These are phyloP conservation scores for Ophiocordyceps sinensis DNA, from an alignment of 2,329 filamentous ascomycete species.

Conservation along the genomic window DNA sequence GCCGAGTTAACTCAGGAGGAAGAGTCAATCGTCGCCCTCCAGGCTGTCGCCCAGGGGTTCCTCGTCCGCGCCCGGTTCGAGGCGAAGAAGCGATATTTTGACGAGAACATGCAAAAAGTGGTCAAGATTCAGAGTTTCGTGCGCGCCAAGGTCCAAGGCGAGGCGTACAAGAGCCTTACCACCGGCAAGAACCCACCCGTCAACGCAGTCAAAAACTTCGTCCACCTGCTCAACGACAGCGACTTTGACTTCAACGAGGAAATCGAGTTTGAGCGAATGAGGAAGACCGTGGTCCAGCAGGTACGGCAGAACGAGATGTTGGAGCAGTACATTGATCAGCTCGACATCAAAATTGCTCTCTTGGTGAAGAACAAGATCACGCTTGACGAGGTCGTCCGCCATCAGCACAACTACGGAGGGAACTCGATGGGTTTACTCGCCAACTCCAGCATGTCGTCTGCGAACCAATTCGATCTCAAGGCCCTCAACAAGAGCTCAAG, in stretches of 20 bases:
- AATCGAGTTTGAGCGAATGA: slow-evolving; percentile 85
- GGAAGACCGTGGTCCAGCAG: slow-evolving; percentile 93
- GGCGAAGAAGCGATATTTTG: slow-evolving; percentile 79
- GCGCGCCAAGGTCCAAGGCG: slow-evolving; percentile 84
- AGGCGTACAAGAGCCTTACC: slow-evolving; percentile 95
- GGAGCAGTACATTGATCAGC: slow-evolving; percentile 94
- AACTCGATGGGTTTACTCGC: slow-evolving; percentile 73
- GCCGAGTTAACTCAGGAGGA: slow-evolving; percentile 72
- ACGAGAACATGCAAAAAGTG: slow-evolving; percentile 96
- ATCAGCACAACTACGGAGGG: slow-evolving; percentile 91
- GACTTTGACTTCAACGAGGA: slow-evolving; percentile 99
- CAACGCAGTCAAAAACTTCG: slow-evolving; percentile 93
- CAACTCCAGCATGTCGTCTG: slow-evolving; percentile 75
- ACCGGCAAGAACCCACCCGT: slow-evolving; percentile 94
- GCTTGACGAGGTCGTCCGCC: slow-evolving; percentile 89
- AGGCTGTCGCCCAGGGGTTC: slow-evolving; percentile 59
- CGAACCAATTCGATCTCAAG: slow-evolving; percentile 91
- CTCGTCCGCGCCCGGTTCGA: slow-evolving; percentile 61
- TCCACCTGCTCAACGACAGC: slow-evolving; percentile 93
- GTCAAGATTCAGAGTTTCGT: slow-evolving; percentile 98
- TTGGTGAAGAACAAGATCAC: slow-evolving; percentile 99
- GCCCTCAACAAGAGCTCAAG: slow-evolving; percentile 93
- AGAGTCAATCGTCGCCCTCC: slow-evolving; percentile 57
- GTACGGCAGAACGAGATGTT: slow-evolving; percentile 94
- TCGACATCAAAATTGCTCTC: slow-evolving; percentile 97